Conservation (phyloP, 2,329 filamentous ascomycete genomes). For the Stylonectria norvegica region DNA sequence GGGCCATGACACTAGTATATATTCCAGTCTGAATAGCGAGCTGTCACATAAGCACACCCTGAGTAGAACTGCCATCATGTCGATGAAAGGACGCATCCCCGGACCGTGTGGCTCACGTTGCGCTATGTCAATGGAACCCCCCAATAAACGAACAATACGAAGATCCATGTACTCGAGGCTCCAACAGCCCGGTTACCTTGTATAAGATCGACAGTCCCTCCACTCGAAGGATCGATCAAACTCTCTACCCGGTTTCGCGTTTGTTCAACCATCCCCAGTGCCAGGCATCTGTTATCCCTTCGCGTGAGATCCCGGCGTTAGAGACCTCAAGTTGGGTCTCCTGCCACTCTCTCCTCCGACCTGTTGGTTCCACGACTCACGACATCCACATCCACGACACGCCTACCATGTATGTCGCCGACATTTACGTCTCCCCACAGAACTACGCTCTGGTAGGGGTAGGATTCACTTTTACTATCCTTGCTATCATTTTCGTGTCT, state of each 20-base stretch:
- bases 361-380: not conserved
- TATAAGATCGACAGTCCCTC: slow-evolving; percentile 3
- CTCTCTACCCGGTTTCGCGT: not conserved
- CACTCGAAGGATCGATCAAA: slow-evolving; percentile 1
- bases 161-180: not conserved
- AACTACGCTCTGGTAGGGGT: slow-evolving; percentile 4
- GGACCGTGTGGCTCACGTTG: not conserved
- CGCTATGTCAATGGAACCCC: not conserved
- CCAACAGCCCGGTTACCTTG: not conserved
- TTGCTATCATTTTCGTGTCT: slow-evolving; percentile 3
- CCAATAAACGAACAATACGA: not conserved
- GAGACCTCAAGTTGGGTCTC: not conserved
- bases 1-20: no score
- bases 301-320: not conserved
- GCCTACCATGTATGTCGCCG: slow-evolving; percentile 2
- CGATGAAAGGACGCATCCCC: not conserved
- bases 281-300: not conserved
- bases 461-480: slow-evolving; percentile 4
- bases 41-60: not conserved
- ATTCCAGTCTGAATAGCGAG: no score
- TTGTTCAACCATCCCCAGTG: not conserved
- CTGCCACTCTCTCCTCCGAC: not conserved
- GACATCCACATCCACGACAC: not conserved
- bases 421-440: slow-evolving; percentile 1
- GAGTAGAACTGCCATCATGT: not conserved